Conservation (phyloP, 352 stramenopile genomes). For the Globisporangium abappressorium region DNA sequence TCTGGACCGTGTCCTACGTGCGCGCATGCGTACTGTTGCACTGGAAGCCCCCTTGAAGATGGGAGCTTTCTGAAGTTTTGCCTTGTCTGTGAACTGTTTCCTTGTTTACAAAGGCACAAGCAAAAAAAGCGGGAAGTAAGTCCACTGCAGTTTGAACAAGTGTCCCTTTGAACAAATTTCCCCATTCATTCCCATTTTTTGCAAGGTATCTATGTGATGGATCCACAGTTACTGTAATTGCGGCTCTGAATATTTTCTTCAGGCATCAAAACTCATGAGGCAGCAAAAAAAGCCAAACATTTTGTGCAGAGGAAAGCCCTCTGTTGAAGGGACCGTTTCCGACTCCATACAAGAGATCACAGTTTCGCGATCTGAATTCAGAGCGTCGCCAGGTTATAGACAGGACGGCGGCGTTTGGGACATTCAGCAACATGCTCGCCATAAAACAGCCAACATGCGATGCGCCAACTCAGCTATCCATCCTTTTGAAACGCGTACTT, state of each 20-base stretch:
- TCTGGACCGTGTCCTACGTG: neutral
- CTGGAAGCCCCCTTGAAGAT: neutral
- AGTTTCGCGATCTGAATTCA: constrained; percentile 1
- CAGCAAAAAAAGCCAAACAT: neutral
- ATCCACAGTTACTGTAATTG: neutral
- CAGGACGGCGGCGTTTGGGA: constrained; percentile 2
- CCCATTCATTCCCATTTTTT: neutral
- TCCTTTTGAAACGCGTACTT: neutral
- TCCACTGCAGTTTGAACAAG: neutral
- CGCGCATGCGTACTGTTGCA: neutral
- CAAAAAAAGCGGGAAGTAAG: neutral
- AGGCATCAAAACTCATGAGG: no score
- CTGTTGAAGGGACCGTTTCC: neutral
- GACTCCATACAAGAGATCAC: neutral
- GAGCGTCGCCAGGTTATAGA: neutral
- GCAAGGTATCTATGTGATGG: neutral
- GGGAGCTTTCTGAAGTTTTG: neutral
- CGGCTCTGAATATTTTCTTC: no score
- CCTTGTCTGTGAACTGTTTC: neutral
- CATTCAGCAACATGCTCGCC: neutral
- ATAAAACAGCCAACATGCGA: constrained; percentile 17
- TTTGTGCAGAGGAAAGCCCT: neutral
- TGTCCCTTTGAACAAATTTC: neutral
- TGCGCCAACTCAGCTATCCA: neutral
- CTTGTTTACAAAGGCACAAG: no score